Evolutionary conservation across 306 rosid genomes (phyloP), one percentile per base, ranked within the genome.

Genomic region (Inga laurina): DNA sequence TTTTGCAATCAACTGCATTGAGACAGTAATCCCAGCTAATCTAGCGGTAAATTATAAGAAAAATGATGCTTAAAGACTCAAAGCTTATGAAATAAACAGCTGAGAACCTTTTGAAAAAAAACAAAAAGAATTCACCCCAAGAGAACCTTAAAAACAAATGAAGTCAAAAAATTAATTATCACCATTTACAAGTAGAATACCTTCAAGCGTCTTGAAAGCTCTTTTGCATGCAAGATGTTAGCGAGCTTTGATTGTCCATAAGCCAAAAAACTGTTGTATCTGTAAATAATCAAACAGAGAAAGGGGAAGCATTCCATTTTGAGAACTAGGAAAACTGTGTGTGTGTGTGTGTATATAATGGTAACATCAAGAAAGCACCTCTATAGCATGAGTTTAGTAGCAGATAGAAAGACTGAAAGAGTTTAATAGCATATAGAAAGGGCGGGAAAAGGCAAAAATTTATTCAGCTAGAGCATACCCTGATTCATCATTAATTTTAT

Each of bases 161-260:
- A n/a, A 57, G n/a, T 57, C 7, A 57, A 57, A 54, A n/a, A 57
- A 57, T 21, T 57, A 57, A n/a, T 19, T 18, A 19, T 54, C 8
- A 54, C 61, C 24, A 54, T 54, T 54, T 19, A 54, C 24, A 54
- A 18, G 61, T 54, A 54, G 24, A 54, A 41, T 88, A 95, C 97
- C 97, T 95, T 91, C 80, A 95, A 87, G 83, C 87, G 92, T 86
- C 91, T 92, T 46, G 97, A 59, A 73, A 95, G 97, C 87, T 93
- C 97, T 32, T 88, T 91, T 27, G 97, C 94, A 74, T 95, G 97
- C 78, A 95, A 83, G 75, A 92, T 83, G 79, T 95, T 93, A 30
- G 97, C 86, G 72, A 95, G 97, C 87, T 95, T 95, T 71, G 98
- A 92, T 77, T 92, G 98, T 59, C 91, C 92, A 90, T 93, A 93